Percentiles rank a stretch among this genome's conserved stretches.
These are phyloP conservation scores for Pseudomicrostroma phylloplanum DNA, from an alignment of 1,284 basidiomycete genomes.

Conservation along the genomic window DNA sequence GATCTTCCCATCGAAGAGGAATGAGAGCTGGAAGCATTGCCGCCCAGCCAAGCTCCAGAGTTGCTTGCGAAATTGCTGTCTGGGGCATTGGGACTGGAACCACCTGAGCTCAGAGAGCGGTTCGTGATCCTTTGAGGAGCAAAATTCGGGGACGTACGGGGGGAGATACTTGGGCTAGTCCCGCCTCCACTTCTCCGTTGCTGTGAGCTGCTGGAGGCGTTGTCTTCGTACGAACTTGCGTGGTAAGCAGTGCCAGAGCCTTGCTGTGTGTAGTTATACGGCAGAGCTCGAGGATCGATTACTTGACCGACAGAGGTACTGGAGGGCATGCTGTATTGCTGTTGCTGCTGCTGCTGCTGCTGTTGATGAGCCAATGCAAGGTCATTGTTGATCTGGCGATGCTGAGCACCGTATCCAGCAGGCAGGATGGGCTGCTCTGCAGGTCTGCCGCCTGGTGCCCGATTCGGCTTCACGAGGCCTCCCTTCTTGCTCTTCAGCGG, in stretches of 20 bases:
- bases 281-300: conserved; percentile 32
- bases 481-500: conserved; percentile 12
- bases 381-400: conserved; percentile 82
- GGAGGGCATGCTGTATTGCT: conserved; percentile 9
- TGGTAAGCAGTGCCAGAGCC: background rate
- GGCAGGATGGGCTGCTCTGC: conserved; percentile 80
- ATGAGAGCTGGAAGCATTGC: background rate
- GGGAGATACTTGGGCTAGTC: background rate
- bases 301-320: conserved; percentile 36
- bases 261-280: conserved; percentile 4
- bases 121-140: background rate
- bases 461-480: conserved; percentile 32
- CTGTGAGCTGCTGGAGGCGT: background rate
- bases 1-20: too few relatives aligned
- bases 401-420: conserved; percentile 87
- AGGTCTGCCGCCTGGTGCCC: conserved; percentile 55
- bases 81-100: background rate
- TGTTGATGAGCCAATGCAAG: conserved; percentile 21
- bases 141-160: background rate
- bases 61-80: background rate
- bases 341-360: conserved; percentile 8
- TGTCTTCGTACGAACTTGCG: background rate
- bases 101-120: background rate
- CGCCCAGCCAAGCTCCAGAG: conserved; percentile 4
- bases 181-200: background rate